Conservation (phyloP, 371 early-diverging fungal species). For the Mortierella sp. region DNA sequence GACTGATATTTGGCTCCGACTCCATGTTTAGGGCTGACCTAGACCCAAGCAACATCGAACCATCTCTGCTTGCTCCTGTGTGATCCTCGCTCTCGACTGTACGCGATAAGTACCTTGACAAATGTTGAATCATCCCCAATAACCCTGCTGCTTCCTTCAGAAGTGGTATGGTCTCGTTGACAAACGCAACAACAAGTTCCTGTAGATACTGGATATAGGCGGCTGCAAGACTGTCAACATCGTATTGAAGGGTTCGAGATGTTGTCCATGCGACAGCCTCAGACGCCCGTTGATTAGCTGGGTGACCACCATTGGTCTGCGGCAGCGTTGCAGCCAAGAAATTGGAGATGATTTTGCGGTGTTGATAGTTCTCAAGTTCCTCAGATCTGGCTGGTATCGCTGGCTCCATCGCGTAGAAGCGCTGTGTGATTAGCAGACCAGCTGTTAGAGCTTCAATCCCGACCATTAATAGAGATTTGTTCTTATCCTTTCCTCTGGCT, state of each 20-base stretch:
- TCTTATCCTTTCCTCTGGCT: conserved; percentile 52
- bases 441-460: conserved; percentile 48
- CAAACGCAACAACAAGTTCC: conserved; percentile 21
- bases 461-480: conserved; percentile 44
- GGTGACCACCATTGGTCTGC: conserved; percentile 44
- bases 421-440: conserved; percentile 32
- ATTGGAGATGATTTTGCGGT: conserved; percentile 22
- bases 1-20: neutral
- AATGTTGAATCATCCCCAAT: conserved; percentile 31
- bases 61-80: neutral
- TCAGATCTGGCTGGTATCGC: neutral
- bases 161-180: conserved; percentile 45
- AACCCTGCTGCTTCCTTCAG: conserved; percentile 47
- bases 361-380: neutral
- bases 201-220: conserved; percentile 42
- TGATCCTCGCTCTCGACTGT: neutral
- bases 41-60: conserved; percentile 2
- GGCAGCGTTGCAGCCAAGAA: conserved; percentile 45
- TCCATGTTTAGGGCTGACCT: conserved; percentile 6
- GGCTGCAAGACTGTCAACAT: conserved; percentile 40
- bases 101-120: conserved; percentile 37
- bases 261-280: conserved; percentile 53
- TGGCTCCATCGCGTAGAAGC: conserved; percentile 15
- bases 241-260: conserved; percentile 31
- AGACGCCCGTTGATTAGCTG: conserved; percentile 18